phyloP scores from a whole-genome alignment of 192 early-diverging fungal genomes.

The Backusella parvicylindrica region DNA sequence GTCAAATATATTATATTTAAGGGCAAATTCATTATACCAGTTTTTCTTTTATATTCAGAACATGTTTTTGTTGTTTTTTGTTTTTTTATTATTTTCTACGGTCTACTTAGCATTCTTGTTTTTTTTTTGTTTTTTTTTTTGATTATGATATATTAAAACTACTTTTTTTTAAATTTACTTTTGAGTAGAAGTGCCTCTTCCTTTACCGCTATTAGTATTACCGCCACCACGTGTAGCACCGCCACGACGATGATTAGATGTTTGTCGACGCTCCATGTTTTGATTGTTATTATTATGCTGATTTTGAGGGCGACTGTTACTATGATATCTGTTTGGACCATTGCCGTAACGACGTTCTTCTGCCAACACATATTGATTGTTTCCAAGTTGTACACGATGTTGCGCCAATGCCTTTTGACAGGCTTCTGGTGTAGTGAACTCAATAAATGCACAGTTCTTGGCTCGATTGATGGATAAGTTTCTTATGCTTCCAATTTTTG shows the following conservation, averaged over 20 bases:
- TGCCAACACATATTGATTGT: conserved; percentile 17
- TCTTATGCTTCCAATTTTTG: conserved; percentile 32
- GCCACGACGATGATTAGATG: background rate
- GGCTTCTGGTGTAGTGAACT: conserved; percentile 31
- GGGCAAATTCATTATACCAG: background rate
- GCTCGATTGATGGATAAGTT: background rate
- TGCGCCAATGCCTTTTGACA: conserved; percentile 38
- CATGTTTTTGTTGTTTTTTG: background rate
- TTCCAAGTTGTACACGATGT: conserved; percentile 23
- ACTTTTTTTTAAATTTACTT: background rate
- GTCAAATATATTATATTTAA: background rate
- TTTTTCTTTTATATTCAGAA: background rate
- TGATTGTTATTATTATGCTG: background rate
- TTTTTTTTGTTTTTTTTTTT: background rate
- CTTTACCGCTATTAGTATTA: background rate
- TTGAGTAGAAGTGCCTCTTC: conserved; percentile 9
- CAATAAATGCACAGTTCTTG: conserved; percentile 41
- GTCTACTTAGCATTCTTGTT: background rate
- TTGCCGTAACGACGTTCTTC: conserved; percentile 19
- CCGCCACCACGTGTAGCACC: background rate
- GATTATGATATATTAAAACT: conserved; percentile 1
- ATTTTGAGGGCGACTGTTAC: background rate
- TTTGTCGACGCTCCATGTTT: background rate
- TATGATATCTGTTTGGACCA: background rate
- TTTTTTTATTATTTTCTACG: background rate